Conservation (phyloP, 1,284 basidiomycete species). For the Athelia psychrophila region DNA sequence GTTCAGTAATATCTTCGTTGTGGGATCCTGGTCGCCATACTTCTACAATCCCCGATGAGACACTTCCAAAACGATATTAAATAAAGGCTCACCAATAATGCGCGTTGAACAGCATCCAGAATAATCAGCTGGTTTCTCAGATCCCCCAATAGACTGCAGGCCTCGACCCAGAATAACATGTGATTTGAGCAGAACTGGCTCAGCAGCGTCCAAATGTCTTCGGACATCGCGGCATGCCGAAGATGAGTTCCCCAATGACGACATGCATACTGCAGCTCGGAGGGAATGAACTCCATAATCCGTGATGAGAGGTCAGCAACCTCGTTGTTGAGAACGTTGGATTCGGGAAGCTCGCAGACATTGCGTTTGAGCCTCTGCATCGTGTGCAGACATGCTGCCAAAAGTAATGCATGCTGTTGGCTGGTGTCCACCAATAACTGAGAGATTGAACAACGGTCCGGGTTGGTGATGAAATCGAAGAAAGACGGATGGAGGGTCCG, state of each 20-base stretch:
- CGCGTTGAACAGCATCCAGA: background rate
- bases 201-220: background rate
- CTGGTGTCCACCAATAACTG: background rate
- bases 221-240: background rate
- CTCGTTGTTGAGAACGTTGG: background rate
- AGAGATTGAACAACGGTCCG: background rate
- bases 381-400: background rate
- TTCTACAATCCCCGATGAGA: background rate
- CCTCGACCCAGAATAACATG: background rate
- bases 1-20: background rate
- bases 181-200: background rate
- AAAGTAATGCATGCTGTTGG: background rate
- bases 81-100: background rate
- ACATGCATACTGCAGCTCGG: background rate
- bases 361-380: background rate
- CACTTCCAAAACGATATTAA: background rate
- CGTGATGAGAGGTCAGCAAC: background rate
- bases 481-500: background rate
- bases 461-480: background rate
- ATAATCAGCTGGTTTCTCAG: background rate
- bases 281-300: background rate
- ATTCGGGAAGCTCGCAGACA: background rate
- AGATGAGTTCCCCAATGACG: background rate
- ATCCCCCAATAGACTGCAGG: background rate
- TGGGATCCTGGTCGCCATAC: background rate